Conservation (phyloP, 148 eudicot species). For the Vaccinium macrocarpon region DNA sequence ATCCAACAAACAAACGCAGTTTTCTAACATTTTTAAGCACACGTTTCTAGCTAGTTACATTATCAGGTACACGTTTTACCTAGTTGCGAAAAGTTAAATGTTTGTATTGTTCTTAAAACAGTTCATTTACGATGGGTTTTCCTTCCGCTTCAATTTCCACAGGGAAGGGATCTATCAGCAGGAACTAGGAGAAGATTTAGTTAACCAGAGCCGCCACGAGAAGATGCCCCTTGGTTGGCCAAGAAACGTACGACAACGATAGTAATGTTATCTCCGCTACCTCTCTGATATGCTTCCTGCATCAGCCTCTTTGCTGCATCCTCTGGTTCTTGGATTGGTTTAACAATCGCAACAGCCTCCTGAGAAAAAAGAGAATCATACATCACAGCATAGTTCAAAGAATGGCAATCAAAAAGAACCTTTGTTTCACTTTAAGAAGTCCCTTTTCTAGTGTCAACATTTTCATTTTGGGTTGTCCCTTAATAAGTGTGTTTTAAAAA, state of each 20-base stretch:
- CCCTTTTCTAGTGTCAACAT: too few species aligned
- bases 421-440: not conserved
- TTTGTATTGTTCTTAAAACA: not conserved
- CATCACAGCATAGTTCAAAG: not conserved
- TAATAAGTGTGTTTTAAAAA: too few species aligned
- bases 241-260: conserved; percentile 73
- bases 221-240: conserved; percentile 24
- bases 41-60: conserved; percentile 8
- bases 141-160: not conserved
- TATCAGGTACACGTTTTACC: conserved; percentile 2
- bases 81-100: not conserved
- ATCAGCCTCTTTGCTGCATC: conserved; percentile 79
- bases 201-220: conserved; percentile 15
- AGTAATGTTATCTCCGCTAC: conserved; percentile 85
- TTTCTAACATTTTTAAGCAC: not conserved
- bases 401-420: not conserved
- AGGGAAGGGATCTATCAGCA: not conserved
- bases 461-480: too few species aligned
- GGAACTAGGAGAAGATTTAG: not conserved
- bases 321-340: conserved; percentile 71
- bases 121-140: not conserved
- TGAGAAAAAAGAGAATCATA: conserved; percentile 13
- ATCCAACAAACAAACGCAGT: not conserved
- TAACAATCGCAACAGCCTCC: conserved; percentile 85
- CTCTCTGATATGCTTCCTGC: conserved; percentile 86